phyloP scores from a whole-genome alignment of 768 basidiomycete genomes.

The Lactarius pseudohatsudake region DNA sequence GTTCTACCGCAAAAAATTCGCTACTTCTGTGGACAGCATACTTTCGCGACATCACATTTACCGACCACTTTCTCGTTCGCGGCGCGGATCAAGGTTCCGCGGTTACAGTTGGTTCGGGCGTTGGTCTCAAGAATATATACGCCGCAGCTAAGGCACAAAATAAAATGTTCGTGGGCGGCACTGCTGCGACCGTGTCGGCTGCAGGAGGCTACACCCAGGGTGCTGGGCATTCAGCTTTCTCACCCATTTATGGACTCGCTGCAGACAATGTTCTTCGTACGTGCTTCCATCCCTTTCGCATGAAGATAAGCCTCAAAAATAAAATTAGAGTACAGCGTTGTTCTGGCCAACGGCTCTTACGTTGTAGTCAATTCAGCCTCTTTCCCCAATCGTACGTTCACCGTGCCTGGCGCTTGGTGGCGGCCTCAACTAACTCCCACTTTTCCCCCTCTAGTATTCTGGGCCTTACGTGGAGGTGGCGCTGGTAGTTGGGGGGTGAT shows the following conservation, averaged over 20 bases:
- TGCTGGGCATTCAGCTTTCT: constrained; percentile 32
- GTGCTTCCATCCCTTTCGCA: neutral
- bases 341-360: constrained; percentile 19
- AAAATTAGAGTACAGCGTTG: constrained; percentile 10
- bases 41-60: constrained; percentile 39
- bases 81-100: constrained; percentile 32
- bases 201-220: constrained; percentile 33
- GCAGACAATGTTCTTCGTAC: constrained; percentile 33
- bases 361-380: constrained; percentile 8
- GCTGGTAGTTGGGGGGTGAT: constrained; percentile 42
- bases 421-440: neutral
- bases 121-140: constrained; percentile 28
- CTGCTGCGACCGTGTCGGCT: constrained; percentile 29
- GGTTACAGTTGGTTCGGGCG: constrained; percentile 31
- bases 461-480: constrained; percentile 29
- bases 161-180: constrained; percentile 32
- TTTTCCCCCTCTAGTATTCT: constrained; percentile 27
- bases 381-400: constrained; percentile 18
- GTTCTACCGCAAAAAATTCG: constrained; percentile 43
- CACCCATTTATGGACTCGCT: constrained; percentile 30
- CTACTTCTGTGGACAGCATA: constrained; percentile 45
- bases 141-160: constrained; percentile 25
- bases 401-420: neutral
- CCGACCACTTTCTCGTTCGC: constrained; percentile 28
- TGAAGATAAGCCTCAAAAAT: neutral